Percentiles rank a stretch among this genome's conserved stretches.
Evolutionary conservation across 495 filamentous ascomycete species (phyloP).

Genomic region (Terfezia boudieri): DNA sequence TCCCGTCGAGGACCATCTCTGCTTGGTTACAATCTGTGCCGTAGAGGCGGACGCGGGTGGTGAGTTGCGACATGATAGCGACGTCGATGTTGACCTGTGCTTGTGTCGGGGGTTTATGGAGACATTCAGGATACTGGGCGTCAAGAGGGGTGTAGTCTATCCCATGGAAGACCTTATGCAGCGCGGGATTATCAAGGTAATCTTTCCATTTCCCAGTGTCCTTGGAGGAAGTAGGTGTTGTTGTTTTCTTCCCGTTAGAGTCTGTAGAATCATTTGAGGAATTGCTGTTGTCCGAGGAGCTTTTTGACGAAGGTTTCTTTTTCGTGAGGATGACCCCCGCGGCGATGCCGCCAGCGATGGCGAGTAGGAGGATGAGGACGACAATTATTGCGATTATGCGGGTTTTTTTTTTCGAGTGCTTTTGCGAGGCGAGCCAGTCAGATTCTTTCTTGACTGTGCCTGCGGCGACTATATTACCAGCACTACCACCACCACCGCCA

Average conservation of each 20-base stretch:
- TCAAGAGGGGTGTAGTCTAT: constrained; percentile 91
- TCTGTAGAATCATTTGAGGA: constrained; percentile 6
- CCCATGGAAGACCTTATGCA: constrained; percentile 91
- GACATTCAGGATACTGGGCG: constrained; percentile 71
- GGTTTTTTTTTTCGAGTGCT: constrained; percentile 41
- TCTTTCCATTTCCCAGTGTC: constrained; percentile 40
- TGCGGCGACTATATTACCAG: constrained; percentile 6
- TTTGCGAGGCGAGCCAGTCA: constrained; percentile 35
- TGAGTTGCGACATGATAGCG: constrained; percentile 77
- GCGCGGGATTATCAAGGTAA: constrained; percentile 51
- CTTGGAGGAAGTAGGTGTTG: background rate
- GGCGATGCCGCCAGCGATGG: constrained; percentile 55
- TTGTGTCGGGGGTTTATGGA: constrained; percentile 55
- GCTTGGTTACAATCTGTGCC: constrained; percentile 98
- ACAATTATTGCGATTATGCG: constrained; percentile 45
- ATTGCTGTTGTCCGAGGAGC: background rate
- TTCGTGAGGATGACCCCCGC: constrained; percentile 43
- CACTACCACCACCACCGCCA: background rate
- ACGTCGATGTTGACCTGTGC: constrained; percentile 89
- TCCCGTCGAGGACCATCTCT: constrained; percentile 71
- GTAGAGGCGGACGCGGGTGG: constrained; percentile 73
- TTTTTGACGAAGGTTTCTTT: constrained; percentile 8
- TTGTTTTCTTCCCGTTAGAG: constrained; percentile 11
- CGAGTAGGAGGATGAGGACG: constrained; percentile 38
- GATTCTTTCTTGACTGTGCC: constrained; percentile 26